These are phyloP conservation scores for Dalbergia oliveri DNA, from an alignment of 306 rosid genomes.

Conservation along the genomic window DNA sequence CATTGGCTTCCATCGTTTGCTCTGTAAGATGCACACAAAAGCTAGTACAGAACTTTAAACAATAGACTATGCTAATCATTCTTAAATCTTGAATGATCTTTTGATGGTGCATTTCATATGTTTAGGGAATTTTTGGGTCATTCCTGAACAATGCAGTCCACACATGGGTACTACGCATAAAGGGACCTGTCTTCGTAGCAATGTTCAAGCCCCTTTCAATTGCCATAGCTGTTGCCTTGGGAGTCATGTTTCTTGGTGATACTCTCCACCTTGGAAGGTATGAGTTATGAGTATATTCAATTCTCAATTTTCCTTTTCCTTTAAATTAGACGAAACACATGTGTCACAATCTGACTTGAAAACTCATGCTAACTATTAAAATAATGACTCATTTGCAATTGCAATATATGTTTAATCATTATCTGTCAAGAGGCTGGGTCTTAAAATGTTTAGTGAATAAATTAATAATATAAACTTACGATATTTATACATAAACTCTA, in stretches of 20 bases:
- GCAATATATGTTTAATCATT: too few species aligned
- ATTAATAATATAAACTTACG: too few species aligned
- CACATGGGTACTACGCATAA: slow-evolving; percentile 77
- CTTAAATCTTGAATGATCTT: neutral
- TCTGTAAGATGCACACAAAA: slow-evolving; percentile 64
- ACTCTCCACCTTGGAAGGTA: slow-evolving; percentile 64
- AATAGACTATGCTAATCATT: neutral
- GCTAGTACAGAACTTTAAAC: neutral
- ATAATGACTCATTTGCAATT: too few species aligned
- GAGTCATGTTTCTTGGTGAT: slow-evolving; percentile 79
- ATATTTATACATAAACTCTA: too few species aligned
- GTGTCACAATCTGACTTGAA: too few species aligned
- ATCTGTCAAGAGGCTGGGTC: too few species aligned
- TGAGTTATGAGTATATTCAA: slow-evolving; percentile 7
- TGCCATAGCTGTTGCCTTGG: slow-evolving; percentile 64
- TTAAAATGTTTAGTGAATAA: too few species aligned
- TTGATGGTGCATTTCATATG: neutral
- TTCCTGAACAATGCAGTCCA: slow-evolving; percentile 80
- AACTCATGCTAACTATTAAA: too few species aligned
- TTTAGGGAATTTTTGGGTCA: slow-evolving; percentile 88
- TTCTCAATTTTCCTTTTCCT: neutral
- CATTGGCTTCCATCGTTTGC: slow-evolving; percentile 80
- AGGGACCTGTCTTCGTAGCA: slow-evolving; percentile 71
- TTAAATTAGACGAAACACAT: neutral
- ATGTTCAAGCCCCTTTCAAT: slow-evolving; percentile 59